phyloP scores from a whole-genome alignment of 2,329 filamentous ascomycete species.

The Hymenoscyphus fructigenus region DNA sequence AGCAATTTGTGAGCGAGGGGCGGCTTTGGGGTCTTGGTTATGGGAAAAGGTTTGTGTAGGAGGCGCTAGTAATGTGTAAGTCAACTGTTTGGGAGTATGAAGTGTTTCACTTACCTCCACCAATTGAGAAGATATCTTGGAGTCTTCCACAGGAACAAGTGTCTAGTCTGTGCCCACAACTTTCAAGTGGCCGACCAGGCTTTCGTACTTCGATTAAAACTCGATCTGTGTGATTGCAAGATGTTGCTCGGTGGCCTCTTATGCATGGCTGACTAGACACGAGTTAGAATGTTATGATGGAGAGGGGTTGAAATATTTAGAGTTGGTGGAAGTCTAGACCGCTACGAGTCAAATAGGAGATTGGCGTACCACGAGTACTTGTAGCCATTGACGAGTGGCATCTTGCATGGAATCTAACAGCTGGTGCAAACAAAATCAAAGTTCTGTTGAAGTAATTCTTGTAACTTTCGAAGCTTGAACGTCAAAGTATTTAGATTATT shows the following conservation, averaged over 20 bases:
- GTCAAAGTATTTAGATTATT: too few species aligned
- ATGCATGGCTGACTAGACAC: conserved; percentile 31
- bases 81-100: background rate
- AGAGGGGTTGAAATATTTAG: background rate
- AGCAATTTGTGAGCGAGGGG: background rate
- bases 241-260: conserved; percentile 33
- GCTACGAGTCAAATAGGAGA: background rate
- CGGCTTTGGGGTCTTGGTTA: background rate
- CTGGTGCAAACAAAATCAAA: background rate
- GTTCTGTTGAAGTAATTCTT: background rate
- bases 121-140: conserved; percentile 21
- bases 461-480: background rate
- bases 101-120: conserved; percentile 9
- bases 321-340: background rate
- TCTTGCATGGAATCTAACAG: conserved; percentile 12
- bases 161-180: conserved; percentile 29
- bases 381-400: conserved; percentile 33
- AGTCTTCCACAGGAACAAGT: conserved; percentile 30
- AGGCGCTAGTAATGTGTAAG: background rate
- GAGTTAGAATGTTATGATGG: conserved; percentile 5
- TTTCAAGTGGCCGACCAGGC: conserved; percentile 32
- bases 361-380: conserved; percentile 35
- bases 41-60: background rate
- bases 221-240: conserved; percentile 30
- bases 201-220: conserved; percentile 32